Evolutionary conservation across 2,329 filamentous ascomycete genomes (phyloP), one percentile per base, ranked within the genome.

Genomic region (Pseudogymnoascus verrucosus): DNA sequence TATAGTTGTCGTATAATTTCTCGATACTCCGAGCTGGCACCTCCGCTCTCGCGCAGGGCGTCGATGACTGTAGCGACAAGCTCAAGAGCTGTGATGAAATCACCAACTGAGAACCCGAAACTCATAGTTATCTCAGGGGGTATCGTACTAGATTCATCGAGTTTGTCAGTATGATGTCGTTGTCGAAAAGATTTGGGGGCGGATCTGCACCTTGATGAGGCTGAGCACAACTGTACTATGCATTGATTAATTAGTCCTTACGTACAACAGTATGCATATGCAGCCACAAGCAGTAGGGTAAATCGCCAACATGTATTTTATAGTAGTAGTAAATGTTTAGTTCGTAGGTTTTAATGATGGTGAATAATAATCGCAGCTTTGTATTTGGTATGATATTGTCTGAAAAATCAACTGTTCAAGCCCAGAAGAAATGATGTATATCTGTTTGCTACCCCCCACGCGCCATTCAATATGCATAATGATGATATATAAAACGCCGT

Each of bases 31-130:
- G 64, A 51, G 23, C 39, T 44, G 8, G 66, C 39, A 19, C 62
- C 64, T 2, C 66, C 63, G 40, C 61, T 65, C 4, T 65, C 61
- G 3, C 63, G 51, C 5, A 74, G 63, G 21, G 64, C 65, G n/a
- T 63, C 62, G 14, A 68, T 34, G 21, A 70, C 65, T 5, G 67
- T 67, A 7, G 64, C 47, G 7, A 72, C 65, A 7, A 74, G 63
- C 39, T 69, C 66, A 11, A 68, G 54, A 12, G 68, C 68, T 12
- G 71, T 64, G 57, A 73, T 66, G 62, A 74, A 69, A 62, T 72
- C 68, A 40, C 72, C 65, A 37, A 66, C 57, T n/a, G 68, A 71
- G 61, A 74, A 68, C 7, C 69, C 68, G 40, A 71, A 71, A 23
- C 67, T 66, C 69, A 68, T 68, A 5, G 61, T 4, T 11, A 62